phyloP scores from a whole-genome alignment of 129 eudicot species.

The Solidago caesia region DNA sequence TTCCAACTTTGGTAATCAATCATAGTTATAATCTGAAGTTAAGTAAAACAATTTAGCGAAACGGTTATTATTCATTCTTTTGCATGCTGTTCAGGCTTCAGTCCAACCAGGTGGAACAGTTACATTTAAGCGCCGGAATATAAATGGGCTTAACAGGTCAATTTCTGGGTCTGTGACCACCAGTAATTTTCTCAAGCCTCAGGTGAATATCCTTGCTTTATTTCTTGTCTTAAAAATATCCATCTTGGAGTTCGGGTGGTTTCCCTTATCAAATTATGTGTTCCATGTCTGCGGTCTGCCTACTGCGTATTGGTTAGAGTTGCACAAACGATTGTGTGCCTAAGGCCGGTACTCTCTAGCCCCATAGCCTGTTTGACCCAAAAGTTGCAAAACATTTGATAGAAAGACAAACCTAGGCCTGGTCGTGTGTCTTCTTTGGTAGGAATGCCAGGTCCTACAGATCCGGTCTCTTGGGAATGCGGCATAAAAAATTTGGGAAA shows the following conservation, averaged over 20 bases:
- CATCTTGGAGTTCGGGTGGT: too few species aligned
- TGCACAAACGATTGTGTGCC: too few species aligned
- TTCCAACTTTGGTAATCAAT: conserved; percentile 66
- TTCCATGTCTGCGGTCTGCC: too few species aligned
- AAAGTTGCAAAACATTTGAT: neutral
- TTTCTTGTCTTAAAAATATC: neutral
- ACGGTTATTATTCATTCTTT: conserved; percentile 6
- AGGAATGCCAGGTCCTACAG: too few species aligned
- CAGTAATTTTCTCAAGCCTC: conserved; percentile 91
- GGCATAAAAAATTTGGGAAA: neutral
- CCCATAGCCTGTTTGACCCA: neutral
- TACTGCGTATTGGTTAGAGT: too few species aligned
- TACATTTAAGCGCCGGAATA: conserved; percentile 80
- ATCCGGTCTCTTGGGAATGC: too few species aligned
- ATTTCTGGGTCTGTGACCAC: conserved; percentile 82
- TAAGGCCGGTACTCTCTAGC: neutral
- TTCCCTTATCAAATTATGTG: too few species aligned
- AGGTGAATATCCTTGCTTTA: conserved; percentile 45
- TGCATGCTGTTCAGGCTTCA: conserved; percentile 64
- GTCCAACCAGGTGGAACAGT: conserved; percentile 93
- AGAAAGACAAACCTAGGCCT: neutral
- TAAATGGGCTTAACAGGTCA: conserved; percentile 82
- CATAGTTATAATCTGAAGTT: neutral
- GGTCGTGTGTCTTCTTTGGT: neutral
- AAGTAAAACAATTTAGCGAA: neutral